Evolutionary conservation across 371 early-diverging fungal species (phyloP).

Genomic region (Blastocladiella emersonii): DNA sequence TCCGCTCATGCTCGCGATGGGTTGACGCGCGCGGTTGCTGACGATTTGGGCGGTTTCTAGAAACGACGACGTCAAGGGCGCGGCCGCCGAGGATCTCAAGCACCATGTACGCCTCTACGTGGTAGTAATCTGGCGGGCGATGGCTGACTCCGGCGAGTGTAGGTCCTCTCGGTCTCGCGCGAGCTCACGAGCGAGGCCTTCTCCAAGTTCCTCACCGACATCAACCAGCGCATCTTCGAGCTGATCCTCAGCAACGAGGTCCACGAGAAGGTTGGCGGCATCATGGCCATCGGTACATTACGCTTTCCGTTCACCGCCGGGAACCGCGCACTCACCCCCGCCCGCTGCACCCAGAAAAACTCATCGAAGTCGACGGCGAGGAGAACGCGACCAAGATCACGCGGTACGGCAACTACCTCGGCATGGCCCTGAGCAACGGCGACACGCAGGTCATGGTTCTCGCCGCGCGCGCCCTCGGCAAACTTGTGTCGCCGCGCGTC

Average conservation of each 20-base stretch:
- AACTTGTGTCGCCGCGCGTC: constrained; percentile 42
- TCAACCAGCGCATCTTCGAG: constrained; percentile 59
- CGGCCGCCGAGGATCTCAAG: not conserved
- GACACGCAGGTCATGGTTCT: constrained; percentile 72
- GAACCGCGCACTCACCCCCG: no score
- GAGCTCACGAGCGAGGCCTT: constrained; percentile 53
- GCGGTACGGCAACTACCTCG: constrained; percentile 72
- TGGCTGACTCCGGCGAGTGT: not conserved
- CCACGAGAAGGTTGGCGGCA: constrained; percentile 57
- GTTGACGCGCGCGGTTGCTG: not conserved
- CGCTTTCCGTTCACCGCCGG: no score
- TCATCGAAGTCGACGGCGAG: constrained; percentile 74
- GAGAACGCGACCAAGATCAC: constrained; percentile 66
- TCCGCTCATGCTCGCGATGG: not conserved
- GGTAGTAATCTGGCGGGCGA: no score
- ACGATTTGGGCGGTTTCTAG: not conserved
- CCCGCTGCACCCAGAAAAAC: constrained; percentile 38
- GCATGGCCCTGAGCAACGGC: constrained; percentile 63
- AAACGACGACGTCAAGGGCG: not conserved
- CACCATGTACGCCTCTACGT: not conserved
- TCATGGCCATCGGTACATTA: constrained; percentile 49
- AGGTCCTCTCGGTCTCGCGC: constrained; percentile 45
- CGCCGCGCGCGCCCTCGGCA: constrained; percentile 65
- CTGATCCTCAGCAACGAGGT: constrained; percentile 48
- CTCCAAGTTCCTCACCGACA: constrained; percentile 51